Evolutionary conservation across 179 eudicot species (phyloP).

Genomic region (Silene vulgaris): DNA sequence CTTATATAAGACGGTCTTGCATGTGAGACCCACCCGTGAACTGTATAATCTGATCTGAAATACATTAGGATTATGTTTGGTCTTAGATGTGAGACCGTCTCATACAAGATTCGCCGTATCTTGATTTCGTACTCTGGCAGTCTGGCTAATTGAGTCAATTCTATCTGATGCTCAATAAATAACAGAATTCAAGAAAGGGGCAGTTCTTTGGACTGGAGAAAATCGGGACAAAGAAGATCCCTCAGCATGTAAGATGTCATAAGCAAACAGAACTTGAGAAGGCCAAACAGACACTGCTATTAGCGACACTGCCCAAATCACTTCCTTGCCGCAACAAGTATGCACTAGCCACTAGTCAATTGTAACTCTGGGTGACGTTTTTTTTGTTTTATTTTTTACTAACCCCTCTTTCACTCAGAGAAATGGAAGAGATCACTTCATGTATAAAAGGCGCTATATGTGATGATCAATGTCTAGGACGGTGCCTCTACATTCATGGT

Average conservation of each 20-base stretch:
- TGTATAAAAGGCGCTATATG: constrained; percentile 83
- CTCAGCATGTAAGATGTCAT: constrained; percentile 77
- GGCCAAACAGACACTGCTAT: constrained; percentile 76
- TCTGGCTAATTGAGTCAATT: constrained; percentile 12
- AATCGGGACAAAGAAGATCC: constrained; percentile 80
- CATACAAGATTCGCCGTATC: too few relatives aligned
- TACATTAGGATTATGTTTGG: too few relatives aligned
- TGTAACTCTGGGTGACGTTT: neutral
- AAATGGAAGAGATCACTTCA: constrained; percentile 83
- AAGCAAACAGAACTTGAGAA: constrained; percentile 90
- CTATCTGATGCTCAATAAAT: constrained; percentile 17
- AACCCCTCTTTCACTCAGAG: constrained; percentile 44
- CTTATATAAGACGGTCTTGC: neutral
- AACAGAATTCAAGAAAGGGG: constrained; percentile 77
- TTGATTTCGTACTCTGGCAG: neutral
- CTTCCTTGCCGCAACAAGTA: constrained; percentile 93
- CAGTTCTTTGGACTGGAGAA: constrained; percentile 76
- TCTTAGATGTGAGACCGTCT: too few relatives aligned
- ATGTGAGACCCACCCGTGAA: neutral
- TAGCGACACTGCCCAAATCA: constrained; percentile 89
- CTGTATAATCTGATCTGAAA: too few relatives aligned
- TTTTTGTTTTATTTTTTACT: neutral
- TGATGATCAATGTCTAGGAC: constrained; percentile 91
- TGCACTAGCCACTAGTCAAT: constrained; percentile 19
- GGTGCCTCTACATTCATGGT: constrained; percentile 96